Evolutionary conservation across 352 stramenopile species (phyloP).

Genomic region (Phytophthora agathidicida): DNA sequence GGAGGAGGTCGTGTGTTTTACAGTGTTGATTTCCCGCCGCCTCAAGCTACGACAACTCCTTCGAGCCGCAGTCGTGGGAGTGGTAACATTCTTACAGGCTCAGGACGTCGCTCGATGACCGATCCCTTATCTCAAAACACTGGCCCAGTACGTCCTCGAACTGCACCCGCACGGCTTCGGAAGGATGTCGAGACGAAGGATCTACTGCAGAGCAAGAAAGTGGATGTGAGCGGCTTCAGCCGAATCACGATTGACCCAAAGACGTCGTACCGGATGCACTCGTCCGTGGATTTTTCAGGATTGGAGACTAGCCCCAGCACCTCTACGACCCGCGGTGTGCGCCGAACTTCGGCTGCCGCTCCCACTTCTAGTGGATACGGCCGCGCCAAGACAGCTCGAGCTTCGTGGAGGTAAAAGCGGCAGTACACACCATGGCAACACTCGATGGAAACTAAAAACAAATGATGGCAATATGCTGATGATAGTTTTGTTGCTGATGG

Average conservation of each 20-base stretch:
- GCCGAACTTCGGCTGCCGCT: constrained; percentile 20
- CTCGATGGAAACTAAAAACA: constrained; percentile 16
- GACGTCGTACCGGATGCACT: constrained; percentile 33
- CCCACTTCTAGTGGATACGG: constrained; percentile 21
- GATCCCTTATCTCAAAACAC: constrained; percentile 25
- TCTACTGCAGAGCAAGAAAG: constrained; percentile 48
- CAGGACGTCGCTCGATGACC: constrained; percentile 19
- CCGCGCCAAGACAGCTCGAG: constrained; percentile 40
- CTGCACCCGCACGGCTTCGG: constrained; percentile 41
- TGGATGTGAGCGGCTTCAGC: constrained; percentile 32
- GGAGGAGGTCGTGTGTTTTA: constrained; percentile 37
- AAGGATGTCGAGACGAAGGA: constrained; percentile 56
- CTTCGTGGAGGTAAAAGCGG: constrained; percentile 56
- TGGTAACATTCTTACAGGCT: constrained; percentile 24
- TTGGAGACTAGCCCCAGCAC: constrained; percentile 13
- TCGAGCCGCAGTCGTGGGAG: constrained; percentile 26
- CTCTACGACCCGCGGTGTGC: constrained; percentile 9
- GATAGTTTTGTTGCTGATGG: constrained; percentile 10
- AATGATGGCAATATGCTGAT: constrained; percentile 9
- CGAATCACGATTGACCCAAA: constrained; percentile 31
- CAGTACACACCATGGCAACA: neutral
- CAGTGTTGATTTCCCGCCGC: constrained; percentile 33
- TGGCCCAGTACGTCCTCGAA: constrained; percentile 36
- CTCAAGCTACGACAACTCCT: constrained; percentile 9
- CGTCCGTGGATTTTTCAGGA: constrained; percentile 36